Evolutionary conservation across 805 yeast genomes (phyloP).

Genomic region (Ogataea populi-albae): DNA sequence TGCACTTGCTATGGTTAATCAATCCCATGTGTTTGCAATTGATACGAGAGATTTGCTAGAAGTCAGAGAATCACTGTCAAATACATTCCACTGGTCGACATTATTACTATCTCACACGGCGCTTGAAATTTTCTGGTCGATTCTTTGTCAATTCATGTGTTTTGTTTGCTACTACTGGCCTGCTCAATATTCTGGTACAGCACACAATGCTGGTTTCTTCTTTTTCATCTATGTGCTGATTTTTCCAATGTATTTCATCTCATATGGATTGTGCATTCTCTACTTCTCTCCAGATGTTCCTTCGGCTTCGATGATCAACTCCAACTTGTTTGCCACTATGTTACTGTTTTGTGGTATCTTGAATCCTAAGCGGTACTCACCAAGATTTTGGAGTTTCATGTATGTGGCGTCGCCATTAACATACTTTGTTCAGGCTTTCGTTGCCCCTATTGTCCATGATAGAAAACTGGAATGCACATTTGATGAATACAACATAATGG

Average conservation of each 20-base stretch:
- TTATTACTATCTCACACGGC: constrained; percentile 51
- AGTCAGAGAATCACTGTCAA: constrained; percentile 65
- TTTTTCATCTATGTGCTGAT: constrained; percentile 33
- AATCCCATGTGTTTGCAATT: constrained; percentile 58
- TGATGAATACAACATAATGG: constrained; percentile 46
- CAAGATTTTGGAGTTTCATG: constrained; percentile 83
- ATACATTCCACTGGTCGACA: constrained; percentile 69
- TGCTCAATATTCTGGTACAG: constrained; percentile 34
- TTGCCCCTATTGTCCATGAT: constrained; percentile 48
- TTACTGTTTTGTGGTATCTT: constrained; percentile 67
- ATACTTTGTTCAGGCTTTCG: constrained; percentile 61
- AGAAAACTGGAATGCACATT: constrained; percentile 46
- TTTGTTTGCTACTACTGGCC: constrained; percentile 38
- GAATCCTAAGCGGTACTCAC: constrained; percentile 56
- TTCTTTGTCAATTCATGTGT: constrained; percentile 47
- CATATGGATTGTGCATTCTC: constrained; percentile 53
- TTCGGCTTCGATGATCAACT: constrained; percentile 58
- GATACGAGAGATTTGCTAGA: constrained; percentile 60
- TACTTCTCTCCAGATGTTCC: constrained; percentile 65
- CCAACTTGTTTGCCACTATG: constrained; percentile 55
- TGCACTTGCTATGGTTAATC: constrained; percentile 61
- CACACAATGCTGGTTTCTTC: constrained; percentile 48
- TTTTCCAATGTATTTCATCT: constrained; percentile 45
- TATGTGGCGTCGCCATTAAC: constrained; percentile 68
- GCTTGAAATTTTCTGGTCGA: constrained; percentile 62